Evolutionary conservation across 345 rosid species (phyloP).

Genomic region (Citrus australasica): DNA sequence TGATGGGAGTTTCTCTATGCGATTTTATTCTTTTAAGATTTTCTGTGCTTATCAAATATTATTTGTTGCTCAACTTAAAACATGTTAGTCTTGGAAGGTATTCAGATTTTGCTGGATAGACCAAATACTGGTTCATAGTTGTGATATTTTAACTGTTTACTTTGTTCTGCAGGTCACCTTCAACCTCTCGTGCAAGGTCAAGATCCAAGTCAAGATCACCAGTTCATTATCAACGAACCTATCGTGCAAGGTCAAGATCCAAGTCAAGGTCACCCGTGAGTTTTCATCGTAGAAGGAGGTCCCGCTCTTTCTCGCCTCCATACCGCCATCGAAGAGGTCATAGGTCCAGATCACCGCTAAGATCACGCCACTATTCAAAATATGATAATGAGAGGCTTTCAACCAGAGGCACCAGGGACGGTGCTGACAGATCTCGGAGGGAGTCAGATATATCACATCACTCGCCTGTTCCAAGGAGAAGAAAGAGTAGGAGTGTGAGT

Average conservation of each 20-base stretch:
- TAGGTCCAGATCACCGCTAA: constrained; percentile 70
- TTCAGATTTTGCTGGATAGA: not conserved
- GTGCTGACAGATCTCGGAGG: constrained; percentile 39
- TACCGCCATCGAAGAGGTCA: constrained; percentile 50
- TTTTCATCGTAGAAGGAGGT: constrained; percentile 57
- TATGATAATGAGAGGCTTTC: constrained; percentile 58
- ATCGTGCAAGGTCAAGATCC: constrained; percentile 69
- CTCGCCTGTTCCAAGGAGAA: constrained; percentile 66
- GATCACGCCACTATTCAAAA: constrained; percentile 50
- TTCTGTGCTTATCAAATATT: not conserved
- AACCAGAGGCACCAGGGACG: constrained; percentile 55
- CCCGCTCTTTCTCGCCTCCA: constrained; percentile 70
- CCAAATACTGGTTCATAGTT: not conserved
- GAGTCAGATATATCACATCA: constrained; percentile 48
- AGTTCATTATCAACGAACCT: constrained; percentile 24
- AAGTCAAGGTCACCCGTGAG: constrained; percentile 72
- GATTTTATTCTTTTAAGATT: not conserved
- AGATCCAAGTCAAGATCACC: constrained; percentile 83
- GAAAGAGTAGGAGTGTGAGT: constrained; percentile 65
- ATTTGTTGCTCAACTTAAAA: not conserved
- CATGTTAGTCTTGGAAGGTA: constrained; percentile 5
- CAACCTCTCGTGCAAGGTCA: constrained; percentile 51
- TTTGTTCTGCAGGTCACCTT: constrained; percentile 8
- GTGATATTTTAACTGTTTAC: not conserved
- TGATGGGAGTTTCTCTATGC: not conserved